Conservation (phyloP, 495 filamentous ascomycete species). For the Talaromyces trachyspermus region DNA sequence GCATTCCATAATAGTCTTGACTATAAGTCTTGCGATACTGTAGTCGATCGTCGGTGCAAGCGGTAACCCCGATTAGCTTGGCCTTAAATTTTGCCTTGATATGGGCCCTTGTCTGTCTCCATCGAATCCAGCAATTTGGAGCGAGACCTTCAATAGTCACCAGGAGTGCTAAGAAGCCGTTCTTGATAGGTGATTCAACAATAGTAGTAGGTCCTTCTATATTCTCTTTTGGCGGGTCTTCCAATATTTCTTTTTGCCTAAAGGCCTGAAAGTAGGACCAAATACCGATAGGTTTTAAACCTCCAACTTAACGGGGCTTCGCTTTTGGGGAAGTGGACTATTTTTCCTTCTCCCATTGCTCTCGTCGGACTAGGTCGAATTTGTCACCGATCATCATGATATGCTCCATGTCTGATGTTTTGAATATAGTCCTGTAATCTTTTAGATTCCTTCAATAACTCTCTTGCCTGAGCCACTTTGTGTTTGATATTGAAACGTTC, state of each 20-base stretch:
- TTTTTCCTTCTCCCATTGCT: too few species aligned
- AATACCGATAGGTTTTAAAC: too few species aligned
- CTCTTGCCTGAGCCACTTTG: constrained; percentile 12
- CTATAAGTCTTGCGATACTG: neutral
- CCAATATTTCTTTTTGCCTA: neutral
- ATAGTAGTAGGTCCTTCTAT: too few species aligned
- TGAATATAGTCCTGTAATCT: neutral
- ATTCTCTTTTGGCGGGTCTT: neutral
- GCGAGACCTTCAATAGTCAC: neutral
- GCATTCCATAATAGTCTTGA: neutral
- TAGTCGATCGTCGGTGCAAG: neutral
- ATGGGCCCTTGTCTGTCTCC: neutral
- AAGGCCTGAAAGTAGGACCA: too few species aligned
- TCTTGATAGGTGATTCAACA: neutral
- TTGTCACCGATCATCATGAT: neutral
- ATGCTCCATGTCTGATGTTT: neutral
- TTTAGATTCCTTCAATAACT: constrained; percentile 16
- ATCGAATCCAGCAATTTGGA: neutral
- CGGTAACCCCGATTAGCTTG: neutral
- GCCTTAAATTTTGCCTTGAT: neutral
- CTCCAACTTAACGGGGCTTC: too few species aligned
- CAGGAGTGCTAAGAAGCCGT: neutral
- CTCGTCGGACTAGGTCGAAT: neutral
- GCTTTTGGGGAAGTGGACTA: too few species aligned
- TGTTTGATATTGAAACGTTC: neutral